Conservation (phyloP, 371 early-diverging fungal genomes). For the Furculomyces boomerangus region DNA sequence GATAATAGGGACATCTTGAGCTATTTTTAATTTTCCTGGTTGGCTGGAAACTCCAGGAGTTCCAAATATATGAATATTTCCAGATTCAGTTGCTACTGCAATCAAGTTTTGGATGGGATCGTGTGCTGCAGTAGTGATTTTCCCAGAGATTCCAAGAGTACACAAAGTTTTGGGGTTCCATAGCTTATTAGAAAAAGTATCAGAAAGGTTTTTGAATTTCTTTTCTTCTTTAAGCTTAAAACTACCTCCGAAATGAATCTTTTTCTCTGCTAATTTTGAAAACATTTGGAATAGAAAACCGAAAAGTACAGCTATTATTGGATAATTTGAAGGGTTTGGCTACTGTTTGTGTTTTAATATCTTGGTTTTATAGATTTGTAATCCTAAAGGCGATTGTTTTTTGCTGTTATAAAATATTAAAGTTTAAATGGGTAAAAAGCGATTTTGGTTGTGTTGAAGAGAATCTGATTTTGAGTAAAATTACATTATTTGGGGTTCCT, state of each 20-base stretch:
- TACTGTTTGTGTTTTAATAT: no score
- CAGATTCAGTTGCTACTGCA: slow-evolving; percentile 13
- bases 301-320: no score
- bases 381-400: no score
- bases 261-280: neutral
- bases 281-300: no score
- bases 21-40: neutral
- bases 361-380: no score
- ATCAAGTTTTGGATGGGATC: slow-evolving; percentile 15
- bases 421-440: no score
- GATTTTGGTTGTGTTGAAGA: no score
- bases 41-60: slow-evolving; percentile 2
- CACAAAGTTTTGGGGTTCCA: neutral
- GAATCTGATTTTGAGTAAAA: no score
- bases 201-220: neutral
- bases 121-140: slow-evolving; percentile 7
- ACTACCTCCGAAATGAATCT: neutral
- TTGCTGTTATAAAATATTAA: no score
- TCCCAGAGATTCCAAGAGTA: neutral
- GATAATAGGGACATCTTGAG: neutral
- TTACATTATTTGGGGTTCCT: no score
- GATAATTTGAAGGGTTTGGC: no score
- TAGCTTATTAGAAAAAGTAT: neutral
- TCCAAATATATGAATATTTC: slow-evolving; percentile 8
- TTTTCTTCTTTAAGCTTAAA: neutral